Percentiles rank a stretch among this genome's conserved stretches.
Evolutionary conservation across 2,329 filamentous ascomycete species (phyloP).

Genomic region (Colletotrichum camelliae): DNA sequence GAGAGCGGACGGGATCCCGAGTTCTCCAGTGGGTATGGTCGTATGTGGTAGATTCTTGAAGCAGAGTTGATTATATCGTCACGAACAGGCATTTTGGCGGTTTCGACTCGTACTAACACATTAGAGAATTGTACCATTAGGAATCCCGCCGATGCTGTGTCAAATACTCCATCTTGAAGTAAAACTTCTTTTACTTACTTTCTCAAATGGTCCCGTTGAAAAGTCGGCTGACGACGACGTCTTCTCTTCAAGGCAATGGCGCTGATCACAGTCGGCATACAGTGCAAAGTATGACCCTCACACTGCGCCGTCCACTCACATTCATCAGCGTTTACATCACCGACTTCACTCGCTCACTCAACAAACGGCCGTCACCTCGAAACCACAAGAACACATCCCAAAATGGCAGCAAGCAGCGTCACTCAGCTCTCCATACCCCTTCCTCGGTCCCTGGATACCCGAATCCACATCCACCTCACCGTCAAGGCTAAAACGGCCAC

Average conservation of each 20-base stretch:
- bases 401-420: constrained; percentile 20
- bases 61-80: not conserved
- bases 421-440: constrained; percentile 63
- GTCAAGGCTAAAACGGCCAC: constrained; percentile 62
- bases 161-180: not conserved
- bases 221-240: not conserved
- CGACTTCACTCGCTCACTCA: not conserved
- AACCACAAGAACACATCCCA: not conserved
- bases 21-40: constrained; percentile 17
- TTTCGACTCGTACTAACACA: not conserved
- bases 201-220: not conserved
- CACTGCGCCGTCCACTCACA: not conserved
- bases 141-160: fast-evolving
- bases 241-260: not conserved
- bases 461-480: constrained; percentile 65
- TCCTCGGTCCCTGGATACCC: constrained; percentile 64
- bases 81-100: not conserved
- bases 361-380: not conserved
- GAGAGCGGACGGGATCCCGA: constrained; percentile 21
- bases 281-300: not conserved
- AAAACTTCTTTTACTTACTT: not conserved
- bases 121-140: not conserved
- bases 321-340: constrained; percentile 2
- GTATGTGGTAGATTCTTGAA: not conserved
- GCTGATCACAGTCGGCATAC: not conserved